A percentile compares a stretch with the other conserved stretches of the same genome.
Conservation (phyloP, 1,139 yeast genomes). For the Torulaspora globosa region DNA sequence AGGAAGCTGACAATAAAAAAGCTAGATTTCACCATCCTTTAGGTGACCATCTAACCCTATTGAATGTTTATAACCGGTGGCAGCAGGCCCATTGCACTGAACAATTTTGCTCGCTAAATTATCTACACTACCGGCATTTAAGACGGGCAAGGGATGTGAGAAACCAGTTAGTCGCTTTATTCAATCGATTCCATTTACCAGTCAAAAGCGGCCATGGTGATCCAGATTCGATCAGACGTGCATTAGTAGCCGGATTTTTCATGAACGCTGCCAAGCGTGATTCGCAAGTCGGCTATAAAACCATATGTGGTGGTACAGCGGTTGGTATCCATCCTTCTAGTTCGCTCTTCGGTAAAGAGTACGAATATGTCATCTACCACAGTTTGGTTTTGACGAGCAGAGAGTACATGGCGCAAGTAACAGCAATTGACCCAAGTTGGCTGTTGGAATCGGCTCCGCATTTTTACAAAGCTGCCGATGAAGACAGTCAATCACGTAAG, state of each 20-base stretch:
- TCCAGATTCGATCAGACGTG: constrained; percentile 59
- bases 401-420: constrained; percentile 89
- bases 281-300: constrained; percentile 71
- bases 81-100: constrained; percentile 53
- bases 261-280: constrained; percentile 78
- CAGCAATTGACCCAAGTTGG: constrained; percentile 82
- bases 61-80: constrained; percentile 84
- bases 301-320: constrained; percentile 70
- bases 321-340: constrained; percentile 90
- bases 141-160: constrained; percentile 75
- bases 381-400: constrained; percentile 74
- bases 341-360: constrained; percentile 64
- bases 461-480: constrained; percentile 61
- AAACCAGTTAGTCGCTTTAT: constrained; percentile 60
- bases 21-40: constrained; percentile 69
- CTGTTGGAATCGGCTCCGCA: constrained; percentile 80
- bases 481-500: constrained; percentile 41
- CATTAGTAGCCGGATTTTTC: constrained; percentile 84
- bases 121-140: constrained; percentile 75
- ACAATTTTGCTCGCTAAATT: constrained; percentile 80
- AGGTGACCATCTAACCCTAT: constrained; percentile 83
- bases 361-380: constrained; percentile 81
- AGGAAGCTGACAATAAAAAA: constrained; percentile 72
- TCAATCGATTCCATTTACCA: constrained; percentile 52
- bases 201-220: constrained; percentile 59